Base-by-base conservation (phyloP, 345 rosid genomes). In the Mallotus nudiflorus region DNA sequence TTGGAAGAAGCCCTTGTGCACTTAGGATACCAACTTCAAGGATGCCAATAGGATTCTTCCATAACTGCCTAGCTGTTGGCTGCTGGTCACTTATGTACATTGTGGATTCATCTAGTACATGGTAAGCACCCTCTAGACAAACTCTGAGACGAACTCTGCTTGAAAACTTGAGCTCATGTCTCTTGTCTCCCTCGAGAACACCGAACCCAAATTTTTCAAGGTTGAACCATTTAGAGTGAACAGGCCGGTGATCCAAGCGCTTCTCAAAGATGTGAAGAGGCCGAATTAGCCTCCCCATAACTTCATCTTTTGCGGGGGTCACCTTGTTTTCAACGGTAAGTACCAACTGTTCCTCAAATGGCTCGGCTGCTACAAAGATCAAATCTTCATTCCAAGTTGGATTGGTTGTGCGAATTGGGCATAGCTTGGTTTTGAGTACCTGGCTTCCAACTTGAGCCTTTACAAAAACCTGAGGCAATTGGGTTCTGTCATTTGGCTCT, bases 311-410 rank as follows among this genome's bases (percentile, higher is more conserved):
- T 10, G 68, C 67, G 48, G 70, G 37, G 13, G 49, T 68, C 15
- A 58, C 66, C 28, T 63, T 72, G 28, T 72, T 66, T 54, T 77
- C 80, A 13, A 77, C 76, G 12, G 72, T 77, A 49, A 77, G 72
- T 19, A 55, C 42, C 55, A 77, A 29, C 61, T 71, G 77, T 28
- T 77, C 80, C 51, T 72, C 80, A 33, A 77, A 77, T 35, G 80
- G 80, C 64, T 77, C 80, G 1, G 80, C 75, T 37, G 70, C 80
- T 12, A 72, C 80, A 13, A 77, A 77, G 27, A 77, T 62, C 57
- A 77, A 68, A 40, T 77, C 80, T 62, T 77, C 80, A 53, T 77
- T 77, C 80, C 80, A 77, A 28, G 33, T n/a, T 2, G 80, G 80
- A 12, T 72, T 77, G 49, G 35, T 62, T 10, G 80, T 77, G 28